Evolutionary conservation across 768 basidiomycete genomes (phyloP).

Genomic region (Grammothele lineata): DNA sequence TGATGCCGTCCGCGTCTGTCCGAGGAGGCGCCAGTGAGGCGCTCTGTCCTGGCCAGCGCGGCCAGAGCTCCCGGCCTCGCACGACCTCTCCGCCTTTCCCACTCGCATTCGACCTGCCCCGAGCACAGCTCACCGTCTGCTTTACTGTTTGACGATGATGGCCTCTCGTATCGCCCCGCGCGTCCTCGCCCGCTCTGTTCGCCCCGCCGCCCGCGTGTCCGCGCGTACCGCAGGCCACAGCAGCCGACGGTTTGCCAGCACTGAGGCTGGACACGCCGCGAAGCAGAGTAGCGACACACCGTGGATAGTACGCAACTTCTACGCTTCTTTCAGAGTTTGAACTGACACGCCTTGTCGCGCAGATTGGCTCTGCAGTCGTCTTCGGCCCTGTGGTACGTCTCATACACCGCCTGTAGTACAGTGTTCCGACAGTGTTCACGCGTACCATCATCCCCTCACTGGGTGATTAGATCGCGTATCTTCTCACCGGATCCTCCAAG

Average conservation of each 20-base stretch:
- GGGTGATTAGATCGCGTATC: constrained; percentile 13
- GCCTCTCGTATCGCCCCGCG: constrained; percentile 21
- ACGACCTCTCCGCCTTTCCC: too few species aligned
- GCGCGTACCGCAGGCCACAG: constrained; percentile 11
- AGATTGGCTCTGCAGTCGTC: constrained; percentile 24
- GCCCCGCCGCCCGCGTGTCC: constrained; percentile 14
- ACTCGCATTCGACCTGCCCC: too few species aligned
- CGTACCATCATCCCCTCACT: too few species aligned
- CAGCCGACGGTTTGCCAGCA: constrained; percentile 20
- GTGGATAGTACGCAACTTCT: constrained; percentile 18
- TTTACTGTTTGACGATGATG: constrained; percentile 20
- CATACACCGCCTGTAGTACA: background rate
- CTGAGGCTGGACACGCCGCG: constrained; percentile 10
- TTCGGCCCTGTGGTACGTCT: constrained; percentile 22
- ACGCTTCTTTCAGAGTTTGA: too few species aligned
- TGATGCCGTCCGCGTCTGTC: constrained; percentile 8
- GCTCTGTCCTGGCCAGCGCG: background rate
- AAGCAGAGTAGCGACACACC: constrained; percentile 19
- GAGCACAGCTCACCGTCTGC: constrained; percentile 3
- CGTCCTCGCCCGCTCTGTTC: constrained; percentile 12
- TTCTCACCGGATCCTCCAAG: constrained; percentile 8
- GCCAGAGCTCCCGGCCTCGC: background rate
- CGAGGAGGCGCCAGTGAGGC: background rate
- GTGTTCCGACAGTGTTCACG: background rate
- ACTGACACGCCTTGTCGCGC: background rate